phyloP scores from a whole-genome alignment of 768 basidiomycete genomes.

The Collybia mongolica region DNA sequence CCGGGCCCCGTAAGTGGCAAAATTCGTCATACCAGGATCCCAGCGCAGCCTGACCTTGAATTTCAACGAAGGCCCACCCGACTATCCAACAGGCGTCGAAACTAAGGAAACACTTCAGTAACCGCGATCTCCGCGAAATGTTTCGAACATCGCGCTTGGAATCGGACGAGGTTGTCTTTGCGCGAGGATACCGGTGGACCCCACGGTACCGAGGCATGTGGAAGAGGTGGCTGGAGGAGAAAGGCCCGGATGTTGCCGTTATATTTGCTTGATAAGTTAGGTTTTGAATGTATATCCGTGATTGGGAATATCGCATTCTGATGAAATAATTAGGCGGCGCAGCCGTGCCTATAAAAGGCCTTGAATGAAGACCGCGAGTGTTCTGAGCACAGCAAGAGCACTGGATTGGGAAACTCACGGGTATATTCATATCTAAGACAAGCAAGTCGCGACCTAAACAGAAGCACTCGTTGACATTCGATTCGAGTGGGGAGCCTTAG shows the following conservation, averaged over 20 bases:
- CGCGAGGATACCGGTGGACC: slow-evolving; percentile 13
- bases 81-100: slow-evolving; percentile 29
- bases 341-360: no score
- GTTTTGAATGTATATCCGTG: no score
- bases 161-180: slow-evolving; percentile 35
- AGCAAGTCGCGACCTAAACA: no score
- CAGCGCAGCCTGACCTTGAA: background rate
- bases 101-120: slow-evolving; percentile 33
- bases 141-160: slow-evolving; percentile 37
- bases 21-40: background rate
- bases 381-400: no score
- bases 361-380: no score
- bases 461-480: no score
- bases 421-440: no score
- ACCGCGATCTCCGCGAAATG: slow-evolving; percentile 37
- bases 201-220: slow-evolving; percentile 34
- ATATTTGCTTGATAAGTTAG: background rate
- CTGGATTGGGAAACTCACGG: no score
- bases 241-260: slow-evolving; percentile 9
- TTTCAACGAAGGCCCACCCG: slow-evolving; percentile 28
- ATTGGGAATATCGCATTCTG: no score
- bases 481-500: no score
- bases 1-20: slow-evolving; percentile 33
- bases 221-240: slow-evolving; percentile 35
- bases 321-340: no score